These are phyloP conservation scores for Talaromyces marneffei DNA, from an alignment of 2,329 filamentous ascomycete species.

Conservation along the genomic window DNA sequence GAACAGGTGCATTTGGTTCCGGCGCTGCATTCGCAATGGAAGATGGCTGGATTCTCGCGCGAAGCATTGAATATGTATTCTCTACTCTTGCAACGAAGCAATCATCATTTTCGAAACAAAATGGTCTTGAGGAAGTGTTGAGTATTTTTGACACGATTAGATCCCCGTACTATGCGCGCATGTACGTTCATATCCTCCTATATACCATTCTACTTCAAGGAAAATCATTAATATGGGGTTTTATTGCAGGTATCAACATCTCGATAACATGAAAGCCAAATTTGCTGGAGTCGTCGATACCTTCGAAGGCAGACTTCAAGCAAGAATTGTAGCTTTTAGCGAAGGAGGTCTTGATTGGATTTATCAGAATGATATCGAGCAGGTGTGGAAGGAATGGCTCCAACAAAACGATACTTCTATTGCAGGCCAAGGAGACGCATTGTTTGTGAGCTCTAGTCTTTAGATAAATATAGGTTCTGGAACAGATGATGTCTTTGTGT, in stretches of 20 bases:
- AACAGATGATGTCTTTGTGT: no score
- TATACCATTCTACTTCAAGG: no score
- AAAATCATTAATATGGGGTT: no score
- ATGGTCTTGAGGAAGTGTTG: slow-evolving; percentile 25
- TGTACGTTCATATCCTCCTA: no score
- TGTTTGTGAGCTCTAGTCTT: background rate
- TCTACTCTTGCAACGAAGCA: background rate
- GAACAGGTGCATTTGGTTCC: slow-evolving; percentile 38
- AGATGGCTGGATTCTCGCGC: slow-evolving; percentile 41
- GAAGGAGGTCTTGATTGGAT: slow-evolving; percentile 34
- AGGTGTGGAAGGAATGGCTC: slow-evolving; percentile 26
- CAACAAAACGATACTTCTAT: background rate
- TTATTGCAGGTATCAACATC: slow-evolving; percentile 14
- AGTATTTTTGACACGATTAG: slow-evolving; percentile 34
- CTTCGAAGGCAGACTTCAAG: slow-evolving; percentile 25
- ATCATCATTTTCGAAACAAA: background rate
- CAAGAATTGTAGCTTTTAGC: slow-evolving; percentile 25
- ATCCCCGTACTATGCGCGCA: slow-evolving; percentile 35
- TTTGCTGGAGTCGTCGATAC: slow-evolving; percentile 17
- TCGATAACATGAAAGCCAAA: slow-evolving; percentile 14
- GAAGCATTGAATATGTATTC: slow-evolving; percentile 24
- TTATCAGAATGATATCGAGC: slow-evolving; percentile 36
- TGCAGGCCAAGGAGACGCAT: background rate
- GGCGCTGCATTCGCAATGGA: slow-evolving; percentile 30
- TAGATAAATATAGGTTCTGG: background rate